These are phyloP conservation scores for Cryphonectria radicalis DNA, from an alignment of 2,329 filamentous ascomycete species.

Conservation along the genomic window DNA sequence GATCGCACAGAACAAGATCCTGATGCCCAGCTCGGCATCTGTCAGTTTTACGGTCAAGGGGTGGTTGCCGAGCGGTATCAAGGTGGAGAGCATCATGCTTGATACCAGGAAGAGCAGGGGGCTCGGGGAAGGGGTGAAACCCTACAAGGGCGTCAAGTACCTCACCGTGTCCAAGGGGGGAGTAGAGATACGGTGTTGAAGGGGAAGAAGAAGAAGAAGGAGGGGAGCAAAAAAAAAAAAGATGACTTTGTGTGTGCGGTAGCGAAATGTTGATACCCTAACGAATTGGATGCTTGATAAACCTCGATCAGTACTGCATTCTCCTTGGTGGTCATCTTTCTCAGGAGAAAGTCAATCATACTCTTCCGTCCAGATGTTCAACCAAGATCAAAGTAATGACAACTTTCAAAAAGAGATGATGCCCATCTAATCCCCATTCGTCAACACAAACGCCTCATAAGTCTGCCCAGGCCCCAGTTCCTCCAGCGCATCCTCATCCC, in stretches of 20 bases:
- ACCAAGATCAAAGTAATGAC: neutral
- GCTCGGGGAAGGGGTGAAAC: constrained; percentile 84
- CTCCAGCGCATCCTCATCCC: constrained; percentile 42
- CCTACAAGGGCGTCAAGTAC: constrained; percentile 98
- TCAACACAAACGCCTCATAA: constrained; percentile 47
- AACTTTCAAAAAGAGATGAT: neutral
- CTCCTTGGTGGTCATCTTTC: neutral
- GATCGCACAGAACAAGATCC: constrained; percentile 70
- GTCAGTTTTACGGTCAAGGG: constrained; percentile 74
- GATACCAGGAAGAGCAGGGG: constrained; percentile 82
- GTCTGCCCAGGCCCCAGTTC: constrained; percentile 39
- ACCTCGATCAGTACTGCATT: neutral
- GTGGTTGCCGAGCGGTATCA: constrained; percentile 70
- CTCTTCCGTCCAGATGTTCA: neutral
- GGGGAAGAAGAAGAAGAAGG: neutral
- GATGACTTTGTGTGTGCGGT: neutral
- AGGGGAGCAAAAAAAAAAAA: neutral
- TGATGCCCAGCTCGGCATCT: constrained; percentile 80
- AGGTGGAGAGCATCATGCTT: constrained; percentile 69
- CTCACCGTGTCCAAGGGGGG: constrained; percentile 74
- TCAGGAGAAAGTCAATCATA: neutral
- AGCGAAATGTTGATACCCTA: neutral
- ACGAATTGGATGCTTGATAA: neutral
- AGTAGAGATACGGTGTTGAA: constrained; percentile 64
- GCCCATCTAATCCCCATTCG: constrained; percentile 32